Conservation (phyloP, 1,284 basidiomycete genomes). For the Hemileia vastatrix region DNA sequence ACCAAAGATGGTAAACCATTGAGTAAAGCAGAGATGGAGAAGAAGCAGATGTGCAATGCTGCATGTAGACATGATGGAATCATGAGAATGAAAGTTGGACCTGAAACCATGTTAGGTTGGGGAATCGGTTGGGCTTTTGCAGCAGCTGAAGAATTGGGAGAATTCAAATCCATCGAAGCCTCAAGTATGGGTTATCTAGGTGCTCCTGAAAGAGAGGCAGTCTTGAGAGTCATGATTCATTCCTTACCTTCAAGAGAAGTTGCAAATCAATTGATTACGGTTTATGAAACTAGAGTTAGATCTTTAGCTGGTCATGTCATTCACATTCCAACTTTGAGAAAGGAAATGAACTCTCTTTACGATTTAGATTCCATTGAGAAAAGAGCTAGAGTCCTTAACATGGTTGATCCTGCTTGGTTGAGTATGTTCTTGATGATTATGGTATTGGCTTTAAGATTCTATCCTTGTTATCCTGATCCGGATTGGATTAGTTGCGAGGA, state of each 20-base stretch:
- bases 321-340: conserved; percentile 28
- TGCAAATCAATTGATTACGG: conserved; percentile 33
- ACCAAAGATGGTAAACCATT: background rate
- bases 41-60: conserved; percentile 14
- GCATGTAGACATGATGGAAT: conserved; percentile 21
- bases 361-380: conserved; percentile 32
- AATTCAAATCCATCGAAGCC: conserved; percentile 24
- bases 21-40: conserved; percentile 6
- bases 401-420: conserved; percentile 39
- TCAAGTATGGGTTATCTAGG: conserved; percentile 27
- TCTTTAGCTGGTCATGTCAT: conserved; percentile 33
- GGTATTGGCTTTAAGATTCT: conserved; percentile 37
- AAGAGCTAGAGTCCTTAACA: conserved; percentile 36
- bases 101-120: conserved; percentile 39
- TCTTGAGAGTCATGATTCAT: conserved; percentile 35
- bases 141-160: conserved; percentile 30
- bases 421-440: conserved; percentile 35
- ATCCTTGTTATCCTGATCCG: conserved; percentile 31
- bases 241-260: conserved; percentile 33
- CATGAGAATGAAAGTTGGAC: conserved; percentile 31
- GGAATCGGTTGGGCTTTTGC: conserved; percentile 41
- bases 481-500: conserved; percentile 28
- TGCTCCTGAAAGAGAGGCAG: conserved; percentile 33
- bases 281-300: conserved; percentile 32
- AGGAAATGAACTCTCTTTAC: conserved; percentile 36